These are phyloP conservation scores for Prunus yedoensis DNA, from an alignment of 331 rosid species.

Conservation along the genomic window DNA sequence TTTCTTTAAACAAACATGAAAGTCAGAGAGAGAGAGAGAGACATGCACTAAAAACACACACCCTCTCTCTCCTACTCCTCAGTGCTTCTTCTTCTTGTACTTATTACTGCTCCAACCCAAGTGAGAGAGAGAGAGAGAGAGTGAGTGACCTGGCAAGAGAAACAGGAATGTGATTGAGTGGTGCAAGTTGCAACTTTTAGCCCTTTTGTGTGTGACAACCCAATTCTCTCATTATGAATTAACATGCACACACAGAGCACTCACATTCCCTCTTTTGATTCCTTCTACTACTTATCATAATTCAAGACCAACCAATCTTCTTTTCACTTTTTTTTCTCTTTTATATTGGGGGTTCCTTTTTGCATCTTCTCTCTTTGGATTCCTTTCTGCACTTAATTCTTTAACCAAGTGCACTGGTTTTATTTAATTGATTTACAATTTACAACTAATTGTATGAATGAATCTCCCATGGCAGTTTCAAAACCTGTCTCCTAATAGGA, in stretches of 20 bases:
- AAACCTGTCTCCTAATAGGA: conserved; percentile 3
- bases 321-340: not conserved
- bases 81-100: conserved; percentile 12
- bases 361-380: conserved; percentile 9
- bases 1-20: not conserved
- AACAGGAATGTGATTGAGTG: conserved; percentile 18
- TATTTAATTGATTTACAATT: not conserved
- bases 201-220: conserved; percentile 40
- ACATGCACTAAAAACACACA: conserved; percentile 10
- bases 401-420: conserved; percentile 10
- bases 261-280: conserved; percentile 5
- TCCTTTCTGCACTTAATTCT: conserved; percentile 8
- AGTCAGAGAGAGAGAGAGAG: conserved; percentile 20
- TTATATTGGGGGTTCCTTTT: not conserved
- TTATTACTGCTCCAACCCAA: not conserved
- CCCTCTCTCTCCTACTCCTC: not conserved
- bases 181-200: conserved; percentile 30
- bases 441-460: conserved; percentile 2
- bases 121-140: conserved; percentile 11
- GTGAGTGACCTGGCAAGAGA: conserved; percentile 15
- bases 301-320: conserved; percentile 19
- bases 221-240: conserved; percentile 44
- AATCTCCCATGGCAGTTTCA: not conserved
- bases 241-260: conserved; percentile 56
- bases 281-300: conserved; percentile 12